phyloP scores from a whole-genome alignment of 2,329 filamentous ascomycete genomes.

The Arthrobotrys pseudoclavata region DNA sequence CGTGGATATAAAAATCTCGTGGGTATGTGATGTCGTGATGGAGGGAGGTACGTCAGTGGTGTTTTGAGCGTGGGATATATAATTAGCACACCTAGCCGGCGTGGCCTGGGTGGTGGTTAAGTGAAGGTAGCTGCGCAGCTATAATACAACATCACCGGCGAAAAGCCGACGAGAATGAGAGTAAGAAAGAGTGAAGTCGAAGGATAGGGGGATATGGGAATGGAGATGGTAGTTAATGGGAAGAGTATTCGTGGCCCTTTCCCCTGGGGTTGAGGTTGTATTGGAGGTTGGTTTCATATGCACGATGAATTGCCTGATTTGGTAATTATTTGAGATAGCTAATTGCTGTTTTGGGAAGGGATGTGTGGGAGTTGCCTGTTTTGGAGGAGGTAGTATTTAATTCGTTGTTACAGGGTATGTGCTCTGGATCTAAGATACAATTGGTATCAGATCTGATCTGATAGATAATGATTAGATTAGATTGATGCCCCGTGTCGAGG shows the following conservation, averaged over 20 bases:
- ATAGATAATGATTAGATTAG: background rate
- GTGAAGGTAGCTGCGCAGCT: background rate
- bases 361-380: background rate
- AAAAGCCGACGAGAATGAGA: background rate
- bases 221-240: background rate
- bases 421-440: no score
- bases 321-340: background rate
- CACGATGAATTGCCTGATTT: background rate
- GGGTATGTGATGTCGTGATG: background rate
- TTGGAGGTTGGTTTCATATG: conserved; percentile 3
- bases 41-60: background rate
- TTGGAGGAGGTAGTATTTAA: background rate
- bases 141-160: background rate
- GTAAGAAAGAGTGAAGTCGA: background rate
- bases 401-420: no score
- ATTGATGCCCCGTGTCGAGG: conserved; percentile 9
- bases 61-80: background rate
- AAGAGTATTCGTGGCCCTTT: background rate
- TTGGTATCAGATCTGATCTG: no score
- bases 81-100: background rate
- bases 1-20: background rate
- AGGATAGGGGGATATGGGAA: background rate
- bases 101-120: background rate
- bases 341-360: conserved; percentile 5
- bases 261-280: conserved; percentile 13